These are phyloP conservation scores for Penicillium sp. DNA, from an alignment of 2,329 filamentous ascomycete species.

Conservation along the genomic window DNA sequence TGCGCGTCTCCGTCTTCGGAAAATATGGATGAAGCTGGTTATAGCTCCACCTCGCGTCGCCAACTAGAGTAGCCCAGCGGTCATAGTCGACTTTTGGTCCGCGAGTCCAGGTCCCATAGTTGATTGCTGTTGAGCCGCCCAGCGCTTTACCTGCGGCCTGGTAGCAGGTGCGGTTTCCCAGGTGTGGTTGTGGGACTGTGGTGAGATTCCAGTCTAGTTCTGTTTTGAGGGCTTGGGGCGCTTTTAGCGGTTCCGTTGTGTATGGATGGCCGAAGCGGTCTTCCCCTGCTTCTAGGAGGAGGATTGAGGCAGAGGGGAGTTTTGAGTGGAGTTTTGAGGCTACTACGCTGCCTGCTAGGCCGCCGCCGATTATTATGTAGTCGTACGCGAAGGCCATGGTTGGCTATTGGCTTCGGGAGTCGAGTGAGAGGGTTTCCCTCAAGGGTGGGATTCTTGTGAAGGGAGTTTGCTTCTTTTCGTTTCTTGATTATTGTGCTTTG, in stretches of 20 bases:
- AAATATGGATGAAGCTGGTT: not conserved
- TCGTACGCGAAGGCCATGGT: not conserved
- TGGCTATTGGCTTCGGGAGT: not conserved
- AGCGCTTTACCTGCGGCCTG: not conserved
- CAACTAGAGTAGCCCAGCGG: not conserved
- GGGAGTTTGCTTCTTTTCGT: not conserved
- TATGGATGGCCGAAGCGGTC: slow-evolving; percentile 16
- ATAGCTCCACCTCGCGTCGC: slow-evolving; percentile 2
- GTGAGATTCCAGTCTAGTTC: not conserved
- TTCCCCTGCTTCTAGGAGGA: slow-evolving; percentile 34
- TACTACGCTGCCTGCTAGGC: slow-evolving; percentile 29
- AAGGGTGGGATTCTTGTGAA: too few relatives aligned
- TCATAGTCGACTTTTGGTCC: not conserved
- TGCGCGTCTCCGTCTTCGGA: not conserved
- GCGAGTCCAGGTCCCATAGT: not conserved
- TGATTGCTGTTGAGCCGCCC: not conserved
- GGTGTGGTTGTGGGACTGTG: not conserved
- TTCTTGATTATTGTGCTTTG: not conserved
- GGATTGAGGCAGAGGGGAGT: slow-evolving; percentile 19
- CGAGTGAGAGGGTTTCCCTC: not conserved
- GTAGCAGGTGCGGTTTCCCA: not conserved
- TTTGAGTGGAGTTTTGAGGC: slow-evolving; percentile 30
- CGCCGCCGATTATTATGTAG: slow-evolving; percentile 32
- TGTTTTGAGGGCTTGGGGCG: not conserved
- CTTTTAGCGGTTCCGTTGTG: not conserved